phyloP scores from a whole-genome alignment of 2,329 filamentous ascomycete genomes.

The Bertia moriformis region DNA sequence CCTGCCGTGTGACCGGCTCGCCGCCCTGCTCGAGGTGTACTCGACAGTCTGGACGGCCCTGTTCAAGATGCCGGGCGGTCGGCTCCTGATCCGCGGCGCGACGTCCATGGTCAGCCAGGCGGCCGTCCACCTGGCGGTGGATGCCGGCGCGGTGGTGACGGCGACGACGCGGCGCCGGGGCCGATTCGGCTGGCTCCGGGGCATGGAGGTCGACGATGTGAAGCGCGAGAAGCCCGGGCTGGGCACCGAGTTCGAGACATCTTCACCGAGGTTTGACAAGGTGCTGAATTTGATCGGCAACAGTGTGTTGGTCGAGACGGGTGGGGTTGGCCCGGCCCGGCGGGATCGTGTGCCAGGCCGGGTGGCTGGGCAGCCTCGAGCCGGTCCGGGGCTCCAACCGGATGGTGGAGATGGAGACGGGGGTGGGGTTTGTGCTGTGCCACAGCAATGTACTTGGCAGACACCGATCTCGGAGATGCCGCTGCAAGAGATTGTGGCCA shows the following conservation, averaged over 20 bases:
- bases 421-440: slow-evolving; percentile 29
- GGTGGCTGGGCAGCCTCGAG: slow-evolving; percentile 23
- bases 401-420: slow-evolving; percentile 24
- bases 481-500: slow-evolving; percentile 18
- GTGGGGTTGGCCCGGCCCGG: slow-evolving; percentile 16
- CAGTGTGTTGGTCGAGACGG: slow-evolving; percentile 19
- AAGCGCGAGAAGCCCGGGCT: slow-evolving; percentile 11
- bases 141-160: slow-evolving; percentile 18
- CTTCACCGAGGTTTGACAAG: slow-evolving; percentile 15
- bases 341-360: slow-evolving; percentile 19
- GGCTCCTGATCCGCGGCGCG: slow-evolving; percentile 21
- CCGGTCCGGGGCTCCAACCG: slow-evolving; percentile 24
- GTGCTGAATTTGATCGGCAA: slow-evolving; percentile 23
- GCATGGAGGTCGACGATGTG: slow-evolving; percentile 12
- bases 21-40: slow-evolving; percentile 23
- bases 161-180: slow-evolving; percentile 19
- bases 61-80: slow-evolving; percentile 17
- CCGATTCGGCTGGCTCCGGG: slow-evolving; percentile 11
- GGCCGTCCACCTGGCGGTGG: slow-evolving; percentile 15
- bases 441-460: slow-evolving; percentile 20
- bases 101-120: slow-evolving; percentile 4
- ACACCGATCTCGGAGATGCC: slow-evolving; percentile 19
- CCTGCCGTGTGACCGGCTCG: slow-evolving; percentile 20
- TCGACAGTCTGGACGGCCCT: slow-evolving; percentile 21
- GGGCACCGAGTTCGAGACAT: slow-evolving; percentile 4